Conservation (phyloP, 1,284 basidiomycete genomes). For the Vanrija pseudolonga region DNA sequence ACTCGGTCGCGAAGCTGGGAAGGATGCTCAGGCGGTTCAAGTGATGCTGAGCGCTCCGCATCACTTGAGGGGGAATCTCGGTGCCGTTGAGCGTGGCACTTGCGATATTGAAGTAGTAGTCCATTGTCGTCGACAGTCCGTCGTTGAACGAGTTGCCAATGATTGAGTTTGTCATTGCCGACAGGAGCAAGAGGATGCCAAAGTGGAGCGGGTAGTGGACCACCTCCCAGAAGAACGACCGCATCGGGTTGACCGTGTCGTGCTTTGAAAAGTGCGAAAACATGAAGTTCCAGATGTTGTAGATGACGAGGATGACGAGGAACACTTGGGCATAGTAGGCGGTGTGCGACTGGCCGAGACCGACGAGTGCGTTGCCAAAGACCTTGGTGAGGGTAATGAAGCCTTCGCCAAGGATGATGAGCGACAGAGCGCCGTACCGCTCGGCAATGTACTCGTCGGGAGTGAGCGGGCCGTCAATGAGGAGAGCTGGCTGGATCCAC, state of each 20-base stretch:
- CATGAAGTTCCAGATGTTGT: slow-evolving; percentile 25
- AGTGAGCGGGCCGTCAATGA: background rate
- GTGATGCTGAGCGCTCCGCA: no score
- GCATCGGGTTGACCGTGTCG: slow-evolving; percentile 6
- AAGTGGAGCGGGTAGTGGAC: slow-evolving; percentile 30
- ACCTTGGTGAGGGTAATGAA: background rate
- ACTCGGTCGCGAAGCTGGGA: no score
- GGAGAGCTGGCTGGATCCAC: background rate
- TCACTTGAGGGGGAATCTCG: no score
- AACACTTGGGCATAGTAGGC: background rate
- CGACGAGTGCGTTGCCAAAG: background rate
- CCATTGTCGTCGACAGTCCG: no score
- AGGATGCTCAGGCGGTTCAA: no score
- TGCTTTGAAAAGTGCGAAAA: slow-evolving; percentile 18
- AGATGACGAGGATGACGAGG: slow-evolving; percentile 21
- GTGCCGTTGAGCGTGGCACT: no score
- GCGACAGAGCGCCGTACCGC: background rate
- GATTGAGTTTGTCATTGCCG: slow-evolving; percentile 11
- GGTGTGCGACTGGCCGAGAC: background rate
- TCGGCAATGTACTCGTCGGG: background rate
- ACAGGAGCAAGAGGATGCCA: slow-evolving; percentile 21
- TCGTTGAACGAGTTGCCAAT: no score
- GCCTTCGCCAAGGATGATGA: background rate
- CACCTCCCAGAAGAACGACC: slow-evolving; percentile 22
- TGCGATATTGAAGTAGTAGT: no score